phyloP scores from a whole-genome alignment of 768 basidiomycete genomes.

The Phlebiopsis gigantea region DNA sequence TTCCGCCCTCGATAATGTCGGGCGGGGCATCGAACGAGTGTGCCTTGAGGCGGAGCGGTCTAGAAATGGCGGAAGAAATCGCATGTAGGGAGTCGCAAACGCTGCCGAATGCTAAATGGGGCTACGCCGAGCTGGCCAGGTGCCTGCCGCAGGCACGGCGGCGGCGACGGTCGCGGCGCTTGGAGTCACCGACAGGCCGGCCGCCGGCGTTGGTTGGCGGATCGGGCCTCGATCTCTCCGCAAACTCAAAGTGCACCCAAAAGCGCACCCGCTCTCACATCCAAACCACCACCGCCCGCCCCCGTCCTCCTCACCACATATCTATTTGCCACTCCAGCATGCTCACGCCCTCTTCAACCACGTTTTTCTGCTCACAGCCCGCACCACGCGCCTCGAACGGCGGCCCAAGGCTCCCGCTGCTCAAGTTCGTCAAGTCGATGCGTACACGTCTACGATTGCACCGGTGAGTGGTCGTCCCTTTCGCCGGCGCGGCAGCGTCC shows the following conservation, averaged over 20 bases:
- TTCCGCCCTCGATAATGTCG: too few relatives aligned
- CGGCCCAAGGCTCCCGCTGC: not conserved
- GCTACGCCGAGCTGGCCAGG: too few relatives aligned
- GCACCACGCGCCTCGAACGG: not conserved
- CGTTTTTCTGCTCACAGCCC: not conserved
- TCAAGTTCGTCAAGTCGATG: not conserved
- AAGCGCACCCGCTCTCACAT: conserved; percentile 1
- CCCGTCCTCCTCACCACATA: not conserved
- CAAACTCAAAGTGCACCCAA: not conserved
- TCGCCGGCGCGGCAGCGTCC: not conserved
- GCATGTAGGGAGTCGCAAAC: too few relatives aligned
- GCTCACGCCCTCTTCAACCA: not conserved
- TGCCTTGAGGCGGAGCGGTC: too few relatives aligned
- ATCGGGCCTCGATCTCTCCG: not conserved
- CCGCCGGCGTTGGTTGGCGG: conserved; percentile 2
- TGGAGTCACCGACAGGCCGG: too few relatives aligned
- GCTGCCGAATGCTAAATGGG: too few relatives aligned
- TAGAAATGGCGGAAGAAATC: too few relatives aligned
- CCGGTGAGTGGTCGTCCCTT: not conserved
- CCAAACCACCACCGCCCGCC: not conserved
- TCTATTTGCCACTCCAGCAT: not conserved
- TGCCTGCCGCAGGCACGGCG: too few relatives aligned
- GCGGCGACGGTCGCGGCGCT: too few relatives aligned
- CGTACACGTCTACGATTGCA: not conserved
- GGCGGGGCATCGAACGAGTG: too few relatives aligned